These are phyloP conservation scores for Tulasnella sp. DNA, from an alignment of 768 basidiomycete genomes.

Conservation along the genomic window DNA sequence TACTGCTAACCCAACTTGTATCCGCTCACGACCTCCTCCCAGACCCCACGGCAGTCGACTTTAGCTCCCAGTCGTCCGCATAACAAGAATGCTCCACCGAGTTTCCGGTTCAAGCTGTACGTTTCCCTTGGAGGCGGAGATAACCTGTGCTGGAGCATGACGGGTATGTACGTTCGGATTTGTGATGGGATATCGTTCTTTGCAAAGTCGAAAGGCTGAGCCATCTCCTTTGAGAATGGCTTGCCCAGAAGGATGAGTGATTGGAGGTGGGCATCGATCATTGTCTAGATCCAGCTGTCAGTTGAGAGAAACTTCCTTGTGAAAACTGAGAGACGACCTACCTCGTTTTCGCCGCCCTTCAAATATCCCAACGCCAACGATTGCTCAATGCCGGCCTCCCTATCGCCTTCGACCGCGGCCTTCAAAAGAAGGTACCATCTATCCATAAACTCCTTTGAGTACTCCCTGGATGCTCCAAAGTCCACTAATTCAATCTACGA, in stretches of 20 bases:
- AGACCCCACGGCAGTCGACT: slow-evolving; percentile 72
- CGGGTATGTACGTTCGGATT: slow-evolving; percentile 80
- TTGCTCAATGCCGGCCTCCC: slow-evolving; percentile 66
- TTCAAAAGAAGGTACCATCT: slow-evolving; percentile 82
- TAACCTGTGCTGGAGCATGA: slow-evolving; percentile 85
- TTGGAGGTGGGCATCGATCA: slow-evolving; percentile 83
- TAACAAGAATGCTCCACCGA: slow-evolving; percentile 80
- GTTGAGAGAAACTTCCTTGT: neutral
- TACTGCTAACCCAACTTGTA: slow-evolving; percentile 24
- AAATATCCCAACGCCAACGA: slow-evolving; percentile 87
- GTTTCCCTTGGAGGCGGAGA: slow-evolving; percentile 95
- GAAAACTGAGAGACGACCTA: slow-evolving; percentile 42
- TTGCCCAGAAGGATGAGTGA: slow-evolving; percentile 84
- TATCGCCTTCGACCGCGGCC: slow-evolving; percentile 72
- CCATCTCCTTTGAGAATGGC: slow-evolving; percentile 70
- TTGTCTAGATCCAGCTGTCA: slow-evolving; percentile 53
- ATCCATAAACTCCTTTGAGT: slow-evolving; percentile 84
- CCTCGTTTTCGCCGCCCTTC: slow-evolving; percentile 84
- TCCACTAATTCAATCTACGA: slow-evolving; percentile 83
- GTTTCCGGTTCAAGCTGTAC: slow-evolving; percentile 90
- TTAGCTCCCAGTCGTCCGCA: slow-evolving; percentile 73
- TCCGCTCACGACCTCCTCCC: slow-evolving; percentile 53
- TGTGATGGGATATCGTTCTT: slow-evolving; percentile 64
- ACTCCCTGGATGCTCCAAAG: slow-evolving; percentile 92
- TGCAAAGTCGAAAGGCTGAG: slow-evolving; percentile 67